Evolutionary conservation across 2,329 filamentous ascomycete genomes (phyloP).

Genomic region (Aspergillus neotritici): DNA sequence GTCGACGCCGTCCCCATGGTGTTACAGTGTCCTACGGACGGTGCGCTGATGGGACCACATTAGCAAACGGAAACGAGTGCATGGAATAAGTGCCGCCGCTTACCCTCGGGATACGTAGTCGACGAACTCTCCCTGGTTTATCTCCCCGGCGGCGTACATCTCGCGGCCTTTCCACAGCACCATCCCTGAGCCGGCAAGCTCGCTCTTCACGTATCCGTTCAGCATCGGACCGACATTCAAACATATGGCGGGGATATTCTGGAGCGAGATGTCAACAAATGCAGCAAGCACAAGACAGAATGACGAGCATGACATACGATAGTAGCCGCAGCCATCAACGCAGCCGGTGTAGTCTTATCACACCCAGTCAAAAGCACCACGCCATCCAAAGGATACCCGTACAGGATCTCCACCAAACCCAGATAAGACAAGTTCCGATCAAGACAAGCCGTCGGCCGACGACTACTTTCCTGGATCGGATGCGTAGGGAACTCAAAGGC

Average conservation of each 20-base stretch:
- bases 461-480: slow-evolving; percentile 47
- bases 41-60: slow-evolving; percentile 29
- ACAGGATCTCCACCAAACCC: slow-evolving; percentile 45
- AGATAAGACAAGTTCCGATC: slow-evolving; percentile 49
- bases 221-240: slow-evolving; percentile 52
- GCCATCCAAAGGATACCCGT: slow-evolving; percentile 47
- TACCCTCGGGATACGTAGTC: slow-evolving; percentile 43
- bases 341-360: slow-evolving; percentile 50
- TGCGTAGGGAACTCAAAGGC: slow-evolving; percentile 50
- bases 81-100: slow-evolving; percentile 5
- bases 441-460: slow-evolving; percentile 46
- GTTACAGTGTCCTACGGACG: slow-evolving; percentile 48
- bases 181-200: slow-evolving; percentile 43
- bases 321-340: slow-evolving; percentile 49
- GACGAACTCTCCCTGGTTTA: slow-evolving; percentile 41
- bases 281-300: neutral
- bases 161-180: slow-evolving; percentile 48
- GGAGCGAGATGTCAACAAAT: slow-evolving; percentile 5
- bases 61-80: neutral
- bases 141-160: slow-evolving; percentile 44
- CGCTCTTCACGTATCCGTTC: slow-evolving; percentile 42
- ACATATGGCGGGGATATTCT: slow-evolving; percentile 49
- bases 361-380: slow-evolving; percentile 49
- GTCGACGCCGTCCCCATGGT: slow-evolving; percentile 52
- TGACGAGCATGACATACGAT: slow-evolving; percentile 29